Evolutionary conservation across 805 yeast genomes (phyloP).

Genomic region (Candida glaebosa): DNA sequence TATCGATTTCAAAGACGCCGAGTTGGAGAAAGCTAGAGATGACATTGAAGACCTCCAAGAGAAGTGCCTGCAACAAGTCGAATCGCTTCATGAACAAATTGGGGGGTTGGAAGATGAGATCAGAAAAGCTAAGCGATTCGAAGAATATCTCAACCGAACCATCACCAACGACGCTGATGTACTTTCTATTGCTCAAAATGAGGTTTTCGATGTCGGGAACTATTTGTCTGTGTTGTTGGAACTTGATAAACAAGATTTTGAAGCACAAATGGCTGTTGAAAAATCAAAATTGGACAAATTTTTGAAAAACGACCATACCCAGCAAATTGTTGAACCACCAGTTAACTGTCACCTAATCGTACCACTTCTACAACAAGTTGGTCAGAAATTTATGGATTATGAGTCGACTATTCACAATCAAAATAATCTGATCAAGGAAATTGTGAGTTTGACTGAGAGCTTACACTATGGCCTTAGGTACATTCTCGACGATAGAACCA

Average conservation of each 20-base stretch:
- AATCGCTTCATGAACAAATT: not conserved
- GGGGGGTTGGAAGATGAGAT: not conserved
- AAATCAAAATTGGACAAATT: not conserved
- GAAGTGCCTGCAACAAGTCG: not conserved
- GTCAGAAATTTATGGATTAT: not conserved
- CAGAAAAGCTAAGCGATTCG: not conserved
- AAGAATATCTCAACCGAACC: not conserved
- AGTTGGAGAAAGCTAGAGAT: not conserved
- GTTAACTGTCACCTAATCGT: not conserved
- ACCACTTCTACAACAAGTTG: conserved; percentile 1
- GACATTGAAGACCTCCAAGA: not conserved
- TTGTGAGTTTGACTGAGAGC: conserved; percentile 22
- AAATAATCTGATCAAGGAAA: not conserved
- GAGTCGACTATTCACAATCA: not conserved
- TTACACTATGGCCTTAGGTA: conserved; percentile 29
- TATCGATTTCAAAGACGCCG: not conserved
- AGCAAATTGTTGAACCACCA: not conserved
- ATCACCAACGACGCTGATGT: not conserved
- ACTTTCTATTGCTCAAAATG: not conserved
- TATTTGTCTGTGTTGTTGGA: not conserved
- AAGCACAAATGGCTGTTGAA: not conserved
- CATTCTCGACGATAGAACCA: not conserved
- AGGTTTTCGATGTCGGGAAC: conserved; percentile 1
- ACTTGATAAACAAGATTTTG: not conserved
- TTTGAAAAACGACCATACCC: not conserved